A percentile compares a stretch with the other conserved stretches of the same genome.
Conservation (phyloP, 2,329 filamentous ascomycete genomes). For the Sporothrix luriei region DNA sequence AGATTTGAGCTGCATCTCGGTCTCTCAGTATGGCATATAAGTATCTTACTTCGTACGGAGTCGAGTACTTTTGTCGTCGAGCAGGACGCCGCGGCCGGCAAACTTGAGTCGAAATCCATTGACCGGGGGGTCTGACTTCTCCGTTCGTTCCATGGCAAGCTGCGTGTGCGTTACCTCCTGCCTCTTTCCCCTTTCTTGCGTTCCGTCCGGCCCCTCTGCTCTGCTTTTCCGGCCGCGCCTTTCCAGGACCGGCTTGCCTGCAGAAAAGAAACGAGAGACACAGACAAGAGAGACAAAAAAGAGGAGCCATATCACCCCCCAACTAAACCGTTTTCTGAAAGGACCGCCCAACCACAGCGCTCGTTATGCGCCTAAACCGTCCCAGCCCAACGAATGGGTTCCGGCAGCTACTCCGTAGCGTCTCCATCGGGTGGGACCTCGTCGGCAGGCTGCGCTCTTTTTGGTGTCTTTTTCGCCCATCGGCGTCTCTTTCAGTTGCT, state of each 20-base stretch:
- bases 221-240: constrained; percentile 27
- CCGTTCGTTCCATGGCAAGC: neutral
- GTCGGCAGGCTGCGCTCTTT: constrained; percentile 9
- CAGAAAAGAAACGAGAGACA: neutral
- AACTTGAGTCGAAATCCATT: neutral
- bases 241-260: constrained; percentile 7
- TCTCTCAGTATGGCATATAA: neutral
- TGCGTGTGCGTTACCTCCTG: neutral
- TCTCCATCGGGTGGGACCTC: constrained; percentile 26
- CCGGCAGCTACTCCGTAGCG: constrained; percentile 32
- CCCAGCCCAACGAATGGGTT: constrained; percentile 34
- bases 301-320: constrained; percentile 1
- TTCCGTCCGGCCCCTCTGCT: constrained; percentile 27
- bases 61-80: neutral
- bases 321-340: constrained; percentile 11
- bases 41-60: too few relatives aligned
- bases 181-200: constrained; percentile 12
- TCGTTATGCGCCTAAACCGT: constrained; percentile 26
- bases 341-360: constrained; percentile 1
- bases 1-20: too few relatives aligned
- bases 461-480: neutral
- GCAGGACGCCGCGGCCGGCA: neutral
- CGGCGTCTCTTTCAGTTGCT: neutral
- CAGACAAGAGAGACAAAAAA: neutral
- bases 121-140: neutral